A percentile compares a stretch with the other conserved stretches of the same genome.
These are phyloP conservation scores for Phytopythium aichiense DNA, from an alignment of 352 stramenopile genomes.

Conservation along the genomic window DNA sequence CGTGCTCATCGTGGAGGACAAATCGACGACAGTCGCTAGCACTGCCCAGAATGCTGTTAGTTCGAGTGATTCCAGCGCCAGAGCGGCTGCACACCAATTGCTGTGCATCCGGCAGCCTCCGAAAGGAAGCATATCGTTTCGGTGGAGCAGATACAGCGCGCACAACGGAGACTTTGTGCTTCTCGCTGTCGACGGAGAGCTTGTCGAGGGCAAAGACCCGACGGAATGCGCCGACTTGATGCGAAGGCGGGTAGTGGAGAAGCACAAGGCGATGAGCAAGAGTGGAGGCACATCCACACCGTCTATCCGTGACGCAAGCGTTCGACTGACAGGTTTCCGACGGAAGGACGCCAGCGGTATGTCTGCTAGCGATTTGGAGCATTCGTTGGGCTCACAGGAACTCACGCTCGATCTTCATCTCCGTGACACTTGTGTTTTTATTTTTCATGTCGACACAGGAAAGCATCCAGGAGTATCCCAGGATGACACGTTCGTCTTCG, in stretches of 20 bases:
- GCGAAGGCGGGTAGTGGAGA: constrained; percentile 12
- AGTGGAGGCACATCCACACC: not conserved
- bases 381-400: not conserved
- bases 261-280: not conserved
- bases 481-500: constrained; percentile 54
- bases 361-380: not conserved
- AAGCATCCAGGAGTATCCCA: not conserved
- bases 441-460: not conserved
- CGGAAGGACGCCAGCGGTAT: constrained; percentile 12
- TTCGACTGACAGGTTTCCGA: constrained; percentile 23
- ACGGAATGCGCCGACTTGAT: constrained; percentile 39
- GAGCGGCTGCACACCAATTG: constrained; percentile 19
- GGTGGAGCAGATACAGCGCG: constrained; percentile 51
- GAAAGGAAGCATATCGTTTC: constrained; percentile 37
- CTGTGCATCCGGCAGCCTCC: constrained; percentile 43
- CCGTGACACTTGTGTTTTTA: not conserved
- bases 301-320: not conserved
- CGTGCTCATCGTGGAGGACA: constrained; percentile 49
- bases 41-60: not conserved
- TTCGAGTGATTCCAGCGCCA: not conserved
- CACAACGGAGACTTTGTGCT: constrained; percentile 64
- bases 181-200: constrained; percentile 45
- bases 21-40: constrained; percentile 8
- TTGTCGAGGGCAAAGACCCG: constrained; percentile 36
- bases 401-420: not conserved